Evolutionary conservation across 768 basidiomycete species (phyloP), one percentile per base, ranked within the genome.

Genomic region (Peribolospora kevripleyi): DNA sequence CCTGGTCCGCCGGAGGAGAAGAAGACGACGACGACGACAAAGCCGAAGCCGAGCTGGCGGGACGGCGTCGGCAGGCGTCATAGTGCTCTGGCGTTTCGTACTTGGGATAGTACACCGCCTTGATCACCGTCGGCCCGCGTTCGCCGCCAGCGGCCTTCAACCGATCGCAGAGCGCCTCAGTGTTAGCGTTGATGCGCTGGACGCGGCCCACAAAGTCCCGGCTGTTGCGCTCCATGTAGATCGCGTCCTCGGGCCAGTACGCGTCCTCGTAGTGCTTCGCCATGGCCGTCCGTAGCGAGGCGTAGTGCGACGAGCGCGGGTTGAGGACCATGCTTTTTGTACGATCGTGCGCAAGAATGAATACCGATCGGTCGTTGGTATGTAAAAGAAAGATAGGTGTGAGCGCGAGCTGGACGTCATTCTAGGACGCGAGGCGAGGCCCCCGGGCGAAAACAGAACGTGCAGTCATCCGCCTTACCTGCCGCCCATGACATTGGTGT

Each of bases 211-310:
- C 69, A 71, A 91, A 95, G 69, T 93, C 80, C 52, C 91, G 84
- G 13, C 91, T 97, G 69, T 98, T 98, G 60, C 90, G 82, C 65
- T 98, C 91, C 82, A 98, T 83, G 72, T 79, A 91, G 55, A 95
- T 77, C 46, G 84, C 87, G 63, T 98, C 91, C 65, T 88, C 84
- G 63, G 77, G 74, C 60, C 81, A 95, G 69, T 85, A 95, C 36
- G 71, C 70, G 64, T 98, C 90, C 65, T 91, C 84, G 66, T 79
- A 95, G 5, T 66, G 70, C 6, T 70, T 60, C 6, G 68, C 63
- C 62, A 86, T 70, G 50, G 77, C 68, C 0, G 69, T 63, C 62
- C 82, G 85, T 50, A 98, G 75, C 1, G 68, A 57, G 0, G 68
- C 52, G 65, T 91, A 90, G 63, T 82, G 74, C 3, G 73, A 75